phyloP scores from a whole-genome alignment of 371 early-diverging fungal species.

The Phascolomyces articulosus region DNA sequence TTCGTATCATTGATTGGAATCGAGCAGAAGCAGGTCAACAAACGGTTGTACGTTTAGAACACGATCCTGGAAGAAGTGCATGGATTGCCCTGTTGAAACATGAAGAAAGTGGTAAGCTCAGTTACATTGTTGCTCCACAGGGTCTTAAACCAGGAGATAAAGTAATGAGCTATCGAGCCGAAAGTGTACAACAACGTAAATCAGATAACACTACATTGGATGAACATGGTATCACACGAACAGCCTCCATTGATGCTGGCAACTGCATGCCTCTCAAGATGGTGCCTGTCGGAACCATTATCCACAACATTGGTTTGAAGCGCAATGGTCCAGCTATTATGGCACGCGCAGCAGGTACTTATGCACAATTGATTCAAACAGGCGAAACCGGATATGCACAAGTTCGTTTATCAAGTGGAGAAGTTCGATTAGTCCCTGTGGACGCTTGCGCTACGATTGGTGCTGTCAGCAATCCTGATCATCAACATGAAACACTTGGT shows the following conservation, averaged over 20 bases:
- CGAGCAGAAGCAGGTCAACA: conserved; percentile 79
- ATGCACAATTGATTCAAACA: conserved; percentile 86
- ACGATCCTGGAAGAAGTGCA: conserved; percentile 95
- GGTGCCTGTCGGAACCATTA: conserved; percentile 91
- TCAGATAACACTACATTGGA: conserved; percentile 7
- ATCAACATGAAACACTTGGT: conserved; percentile 88
- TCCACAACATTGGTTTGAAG: conserved; percentile 88
- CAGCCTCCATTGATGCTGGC: conserved; percentile 79
- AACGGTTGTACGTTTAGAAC: conserved; percentile 88
- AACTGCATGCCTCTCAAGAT: conserved; percentile 91
- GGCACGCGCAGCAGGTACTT: conserved; percentile 90
- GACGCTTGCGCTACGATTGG: conserved; percentile 94
- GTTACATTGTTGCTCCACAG: conserved; percentile 87
- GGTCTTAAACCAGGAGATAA: conserved; percentile 74
- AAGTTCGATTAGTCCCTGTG: conserved; percentile 88
- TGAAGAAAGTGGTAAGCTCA: conserved; percentile 72
- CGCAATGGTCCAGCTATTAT: conserved; percentile 84
- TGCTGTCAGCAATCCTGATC: conserved; percentile 89
- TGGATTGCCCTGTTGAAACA: conserved; percentile 89
- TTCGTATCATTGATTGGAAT: conserved; percentile 88
- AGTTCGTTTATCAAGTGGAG: conserved; percentile 86
- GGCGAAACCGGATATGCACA: conserved; percentile 84
- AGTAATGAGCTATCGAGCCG: conserved; percentile 40
- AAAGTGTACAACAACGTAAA: neutral
- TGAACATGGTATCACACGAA: conserved; percentile 56